Evolutionary conservation across 2,329 filamentous ascomycete species (phyloP).

Genomic region (Metarhizium album): DNA sequence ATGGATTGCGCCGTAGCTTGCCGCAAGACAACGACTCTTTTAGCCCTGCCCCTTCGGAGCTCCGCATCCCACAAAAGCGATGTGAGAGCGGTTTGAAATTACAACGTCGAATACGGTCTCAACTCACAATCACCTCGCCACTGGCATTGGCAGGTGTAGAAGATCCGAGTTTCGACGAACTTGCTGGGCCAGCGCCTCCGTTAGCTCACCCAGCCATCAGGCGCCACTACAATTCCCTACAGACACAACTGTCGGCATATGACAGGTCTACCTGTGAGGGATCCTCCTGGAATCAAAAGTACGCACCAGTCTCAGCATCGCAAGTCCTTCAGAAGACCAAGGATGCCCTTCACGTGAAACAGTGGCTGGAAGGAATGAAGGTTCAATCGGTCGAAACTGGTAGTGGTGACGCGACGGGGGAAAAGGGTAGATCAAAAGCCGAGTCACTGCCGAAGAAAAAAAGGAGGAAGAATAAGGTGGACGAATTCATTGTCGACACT

Average conservation of each 20-base stretch:
- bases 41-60: conserved; percentile 31
- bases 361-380: conserved; percentile 71
- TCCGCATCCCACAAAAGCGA: conserved; percentile 44
- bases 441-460: conserved; percentile 41
- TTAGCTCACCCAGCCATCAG: conserved; percentile 46
- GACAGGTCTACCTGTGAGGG: conserved; percentile 69
- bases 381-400: conserved; percentile 67
- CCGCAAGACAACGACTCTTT: conserved; percentile 27
- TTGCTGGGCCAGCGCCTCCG: conserved; percentile 12
- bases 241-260: conserved; percentile 60
- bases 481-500: conserved; percentile 70
- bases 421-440: conserved; percentile 18
- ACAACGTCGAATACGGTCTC: conserved; percentile 34
- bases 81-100: conserved; percentile 48
- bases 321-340: conserved; percentile 67
- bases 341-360: conserved; percentile 59
- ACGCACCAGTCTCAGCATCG: conserved; percentile 57
- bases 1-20: conserved; percentile 16
- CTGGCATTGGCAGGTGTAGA: conserved; percentile 6
- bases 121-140: conserved; percentile 28
- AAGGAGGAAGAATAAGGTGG: conserved; percentile 62
- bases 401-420: conserved; percentile 20
- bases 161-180: conserved; percentile 25
- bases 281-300: conserved; percentile 71
- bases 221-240: conserved; percentile 49